These are phyloP conservation scores for Chernovozyma aurita DNA, from an alignment of 1,139 yeast species.

Conservation along the genomic window DNA sequence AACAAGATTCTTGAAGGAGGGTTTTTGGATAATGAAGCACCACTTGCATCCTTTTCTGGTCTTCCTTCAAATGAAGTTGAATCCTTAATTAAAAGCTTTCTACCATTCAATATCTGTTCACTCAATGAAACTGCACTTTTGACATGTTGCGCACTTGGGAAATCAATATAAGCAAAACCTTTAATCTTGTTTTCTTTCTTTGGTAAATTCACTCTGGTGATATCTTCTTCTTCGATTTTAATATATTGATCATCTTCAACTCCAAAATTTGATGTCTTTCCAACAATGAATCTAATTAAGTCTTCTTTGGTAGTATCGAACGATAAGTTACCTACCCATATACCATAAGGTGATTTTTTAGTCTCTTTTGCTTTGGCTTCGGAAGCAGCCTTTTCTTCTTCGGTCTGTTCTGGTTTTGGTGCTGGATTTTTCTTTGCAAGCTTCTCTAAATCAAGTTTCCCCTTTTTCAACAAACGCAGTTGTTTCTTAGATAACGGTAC, in stretches of 20 bases:
- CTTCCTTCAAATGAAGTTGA: conserved; percentile 84
- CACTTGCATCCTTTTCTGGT: conserved; percentile 54
- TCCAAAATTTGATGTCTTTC: conserved; percentile 44
- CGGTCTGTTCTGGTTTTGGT: conserved; percentile 28
- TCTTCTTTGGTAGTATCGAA: conserved; percentile 83
- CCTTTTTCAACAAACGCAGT: conserved; percentile 79
- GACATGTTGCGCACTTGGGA: conserved; percentile 60
- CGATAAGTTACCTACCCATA: conserved; percentile 92
- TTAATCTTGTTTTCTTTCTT: conserved; percentile 58
- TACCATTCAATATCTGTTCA: conserved; percentile 72
- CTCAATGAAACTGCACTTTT: conserved; percentile 61
- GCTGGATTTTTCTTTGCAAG: conserved; percentile 47
- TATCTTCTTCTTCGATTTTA: conserved; percentile 42
- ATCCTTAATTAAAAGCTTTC: conserved; percentile 81
- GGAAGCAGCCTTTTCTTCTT: conserved; percentile 20
- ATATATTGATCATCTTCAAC: conserved; percentile 25
- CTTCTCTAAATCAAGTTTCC: conserved; percentile 60
- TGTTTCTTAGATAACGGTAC: conserved; percentile 90
- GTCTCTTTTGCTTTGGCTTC: conserved; percentile 22
- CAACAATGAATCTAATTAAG: conserved; percentile 56
- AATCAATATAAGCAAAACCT: conserved; percentile 92
- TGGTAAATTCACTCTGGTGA: conserved; percentile 64
- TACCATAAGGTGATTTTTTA: conserved; percentile 59
- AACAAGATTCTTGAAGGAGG: conserved; percentile 88
- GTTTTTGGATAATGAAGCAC: conserved; percentile 46